These are phyloP conservation scores for Candida sp. DNA, from an alignment of 1,139 yeast genomes.

Conservation along the genomic window DNA sequence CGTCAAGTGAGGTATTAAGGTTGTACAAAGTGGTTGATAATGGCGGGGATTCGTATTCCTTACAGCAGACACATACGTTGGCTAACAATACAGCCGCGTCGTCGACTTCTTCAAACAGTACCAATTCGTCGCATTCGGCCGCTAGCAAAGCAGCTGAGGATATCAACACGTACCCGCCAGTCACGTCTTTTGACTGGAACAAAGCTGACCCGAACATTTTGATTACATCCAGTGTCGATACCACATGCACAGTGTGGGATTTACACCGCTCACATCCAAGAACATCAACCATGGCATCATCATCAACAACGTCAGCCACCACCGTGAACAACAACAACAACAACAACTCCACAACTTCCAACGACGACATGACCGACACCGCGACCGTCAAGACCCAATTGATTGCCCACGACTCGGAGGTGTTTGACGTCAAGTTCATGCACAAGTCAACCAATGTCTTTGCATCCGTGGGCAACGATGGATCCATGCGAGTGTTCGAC, in stretches of 20 bases:
- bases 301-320: too few relatives aligned
- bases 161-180: constrained; percentile 69
- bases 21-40: constrained; percentile 58
- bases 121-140: constrained; percentile 7
- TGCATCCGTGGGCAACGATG: constrained; percentile 96
- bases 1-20: constrained; percentile 74
- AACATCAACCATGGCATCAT: not conserved
- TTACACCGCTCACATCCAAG: constrained; percentile 41
- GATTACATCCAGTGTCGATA: constrained; percentile 90
- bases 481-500: constrained; percentile 92
- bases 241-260: constrained; percentile 98
- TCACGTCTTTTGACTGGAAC: constrained; percentile 97
- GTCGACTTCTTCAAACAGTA: constrained; percentile 13
- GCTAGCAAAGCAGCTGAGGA: constrained; percentile 23
- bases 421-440: constrained; percentile 87
- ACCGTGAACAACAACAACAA: too few relatives aligned
- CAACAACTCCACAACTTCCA: too few relatives aligned
- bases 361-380: constrained; percentile 33
- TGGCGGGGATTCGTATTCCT: constrained; percentile 34
- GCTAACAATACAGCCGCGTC: constrained; percentile 42
- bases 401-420: constrained; percentile 97
- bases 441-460: constrained; percentile 79
- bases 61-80: constrained; percentile 43
- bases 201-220: constrained; percentile 67
- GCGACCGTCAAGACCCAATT: constrained; percentile 91